A percentile compares a stretch with the other conserved stretches of the same genome.
Conservation (phyloP, 805 yeast genomes). For the Saturnispora bothae region DNA sequence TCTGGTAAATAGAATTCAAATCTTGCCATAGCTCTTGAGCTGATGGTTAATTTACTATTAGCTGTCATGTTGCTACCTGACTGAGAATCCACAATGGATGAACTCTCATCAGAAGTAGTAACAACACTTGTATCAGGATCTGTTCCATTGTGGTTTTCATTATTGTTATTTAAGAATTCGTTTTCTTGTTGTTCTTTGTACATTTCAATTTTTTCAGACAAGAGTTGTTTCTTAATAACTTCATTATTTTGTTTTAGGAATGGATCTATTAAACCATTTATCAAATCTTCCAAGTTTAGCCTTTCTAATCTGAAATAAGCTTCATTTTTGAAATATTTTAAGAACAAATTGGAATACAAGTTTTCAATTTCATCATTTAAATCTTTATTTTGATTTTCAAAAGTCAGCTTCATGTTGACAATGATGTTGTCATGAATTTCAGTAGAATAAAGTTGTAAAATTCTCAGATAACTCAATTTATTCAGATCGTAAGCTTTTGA, state of each 20-base stretch:
- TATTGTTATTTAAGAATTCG: slow-evolving; percentile 4
- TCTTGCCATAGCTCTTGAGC: slow-evolving; percentile 6
- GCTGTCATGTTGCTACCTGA: too few species aligned
- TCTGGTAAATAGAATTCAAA: slow-evolving; percentile 12
- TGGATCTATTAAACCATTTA: slow-evolving; percentile 34
- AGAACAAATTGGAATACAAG: slow-evolving; percentile 60
- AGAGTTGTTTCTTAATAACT: slow-evolving; percentile 27
- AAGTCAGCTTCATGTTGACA: slow-evolving; percentile 52
- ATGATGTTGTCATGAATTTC: slow-evolving; percentile 45
- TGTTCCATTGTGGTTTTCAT: background rate
- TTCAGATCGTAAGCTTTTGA: slow-evolving; percentile 54
- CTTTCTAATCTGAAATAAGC: slow-evolving; percentile 64
- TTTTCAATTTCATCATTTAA: slow-evolving; percentile 51
- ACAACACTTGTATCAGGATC: background rate
- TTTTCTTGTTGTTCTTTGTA: slow-evolving; percentile 17
- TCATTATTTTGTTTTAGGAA: slow-evolving; percentile 34
- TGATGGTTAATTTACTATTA: background rate
- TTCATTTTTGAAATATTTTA: slow-evolving; percentile 54
- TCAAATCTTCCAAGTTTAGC: slow-evolving; percentile 48
- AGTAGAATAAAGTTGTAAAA: slow-evolving; percentile 56
- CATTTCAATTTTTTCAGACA: slow-evolving; percentile 21
- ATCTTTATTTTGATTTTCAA: slow-evolving; percentile 37
- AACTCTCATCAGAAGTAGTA: background rate
- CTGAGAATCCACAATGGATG: background rate
- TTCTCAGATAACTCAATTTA: slow-evolving; percentile 64